Conservation (phyloP, 306 rosid species). For the Vicia faba region DNA sequence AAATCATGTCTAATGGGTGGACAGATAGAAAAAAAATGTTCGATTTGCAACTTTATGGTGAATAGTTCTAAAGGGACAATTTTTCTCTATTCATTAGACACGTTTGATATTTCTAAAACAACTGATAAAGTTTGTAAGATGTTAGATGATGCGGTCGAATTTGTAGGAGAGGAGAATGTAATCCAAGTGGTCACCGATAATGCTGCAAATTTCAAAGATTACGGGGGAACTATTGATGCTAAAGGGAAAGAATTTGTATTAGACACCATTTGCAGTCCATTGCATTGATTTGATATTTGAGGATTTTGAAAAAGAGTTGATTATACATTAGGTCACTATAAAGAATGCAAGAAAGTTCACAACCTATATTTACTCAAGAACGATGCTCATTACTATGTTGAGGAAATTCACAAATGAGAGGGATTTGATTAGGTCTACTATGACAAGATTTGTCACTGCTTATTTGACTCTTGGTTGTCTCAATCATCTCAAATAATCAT, state of each 20-base stretch:
- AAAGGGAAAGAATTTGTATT: neutral
- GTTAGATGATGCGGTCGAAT: neutral
- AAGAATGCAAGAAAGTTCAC: neutral
- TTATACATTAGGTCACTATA: neutral
- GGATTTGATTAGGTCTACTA: neutral
- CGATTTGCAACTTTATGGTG: neutral
- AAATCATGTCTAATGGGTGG: too few species aligned
- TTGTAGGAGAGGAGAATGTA: neutral
- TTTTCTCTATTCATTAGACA: neutral
- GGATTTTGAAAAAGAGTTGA: neutral
- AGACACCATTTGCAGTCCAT: neutral
- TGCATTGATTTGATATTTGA: too few species aligned
- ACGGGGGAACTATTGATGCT: neutral
- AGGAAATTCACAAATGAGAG: neutral
- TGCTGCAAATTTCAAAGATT: neutral
- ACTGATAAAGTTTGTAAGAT: neutral
- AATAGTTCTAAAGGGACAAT: neutral
- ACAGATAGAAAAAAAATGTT: too few species aligned
- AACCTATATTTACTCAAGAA: neutral
- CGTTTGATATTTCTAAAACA: neutral
- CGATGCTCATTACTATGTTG: neutral
- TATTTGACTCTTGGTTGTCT: slow-evolving; percentile 1
- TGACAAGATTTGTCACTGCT: neutral
- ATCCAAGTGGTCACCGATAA: neutral
- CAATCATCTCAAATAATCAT: neutral